These are phyloP conservation scores for Coemansia sp. DNA, from an alignment of 192 early-diverging fungal species.

Conservation along the genomic window DNA sequence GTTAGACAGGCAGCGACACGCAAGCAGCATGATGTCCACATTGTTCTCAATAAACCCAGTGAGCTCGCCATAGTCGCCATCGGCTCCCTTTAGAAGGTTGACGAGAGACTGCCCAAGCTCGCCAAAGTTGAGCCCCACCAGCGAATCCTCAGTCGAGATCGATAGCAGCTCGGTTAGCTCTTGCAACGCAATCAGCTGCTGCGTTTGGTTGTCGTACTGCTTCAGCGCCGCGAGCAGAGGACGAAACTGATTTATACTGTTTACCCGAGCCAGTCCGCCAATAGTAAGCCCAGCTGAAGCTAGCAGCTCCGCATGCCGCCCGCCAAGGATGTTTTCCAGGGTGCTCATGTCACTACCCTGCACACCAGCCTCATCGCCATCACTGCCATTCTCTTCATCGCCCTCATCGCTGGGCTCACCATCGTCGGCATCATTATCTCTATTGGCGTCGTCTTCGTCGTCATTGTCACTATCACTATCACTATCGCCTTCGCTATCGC, in stretches of 20 bases:
- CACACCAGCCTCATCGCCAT: neutral
- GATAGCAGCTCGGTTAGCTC: conserved; percentile 77
- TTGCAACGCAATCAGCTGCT: conserved; percentile 85
- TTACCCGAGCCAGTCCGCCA: conserved; percentile 19
- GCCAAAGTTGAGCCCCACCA: conserved; percentile 67
- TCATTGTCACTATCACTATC: neutral
- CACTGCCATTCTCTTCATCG: neutral
- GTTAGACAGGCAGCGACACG: conserved; percentile 89
- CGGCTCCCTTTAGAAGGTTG: conserved; percentile 60
- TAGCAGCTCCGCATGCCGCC: conserved; percentile 1
- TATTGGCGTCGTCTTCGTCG: neutral
- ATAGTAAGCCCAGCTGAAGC: conserved; percentile 17
- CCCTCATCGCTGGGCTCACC: neutral
- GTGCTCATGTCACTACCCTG: neutral
- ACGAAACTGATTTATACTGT: conserved; percentile 55
- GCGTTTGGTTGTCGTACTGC: conserved; percentile 59
- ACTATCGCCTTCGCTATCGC: neutral
- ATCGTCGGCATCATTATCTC: neutral
- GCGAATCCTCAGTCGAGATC: conserved; percentile 75
- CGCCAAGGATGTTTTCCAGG: conserved; percentile 9
- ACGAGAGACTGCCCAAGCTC: conserved; percentile 72
- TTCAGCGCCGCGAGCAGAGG: conserved; percentile 65
- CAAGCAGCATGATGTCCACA: conserved; percentile 83
- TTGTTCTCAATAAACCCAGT: conserved; percentile 29
- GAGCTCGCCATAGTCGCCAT: conserved; percentile 38